Percentiles rank a stretch among this genome's conserved stretches.
Conservation (phyloP, 129 eudicot genomes). For the Artemisia argyi region DNA sequence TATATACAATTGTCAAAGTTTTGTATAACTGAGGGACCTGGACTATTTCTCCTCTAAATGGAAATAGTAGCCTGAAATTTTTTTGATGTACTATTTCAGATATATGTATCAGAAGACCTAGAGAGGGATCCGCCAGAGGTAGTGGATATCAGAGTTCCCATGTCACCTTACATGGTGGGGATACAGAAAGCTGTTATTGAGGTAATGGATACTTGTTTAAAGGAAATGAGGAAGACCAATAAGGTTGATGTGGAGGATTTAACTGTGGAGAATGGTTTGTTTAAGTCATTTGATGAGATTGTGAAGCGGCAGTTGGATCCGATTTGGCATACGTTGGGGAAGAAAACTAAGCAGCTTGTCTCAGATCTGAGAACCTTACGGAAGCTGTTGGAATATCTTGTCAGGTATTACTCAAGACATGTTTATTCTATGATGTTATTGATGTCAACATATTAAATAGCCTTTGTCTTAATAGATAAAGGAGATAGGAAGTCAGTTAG, state of each 20-base stretch:
- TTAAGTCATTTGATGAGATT: slow-evolving; percentile 97
- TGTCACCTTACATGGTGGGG: slow-evolving; percentile 72
- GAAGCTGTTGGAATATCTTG: slow-evolving; percentile 91
- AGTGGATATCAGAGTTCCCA: slow-evolving; percentile 87
- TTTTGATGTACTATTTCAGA: slow-evolving; percentile 34
- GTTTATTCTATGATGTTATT: not conserved
- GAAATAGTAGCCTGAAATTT: not conserved
- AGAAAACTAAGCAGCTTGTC: slow-evolving; percentile 94
- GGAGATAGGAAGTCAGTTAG: slow-evolving; percentile 1
- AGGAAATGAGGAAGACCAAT: slow-evolving; percentile 97
- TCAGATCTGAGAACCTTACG: slow-evolving; percentile 89
- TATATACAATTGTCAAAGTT: no score
- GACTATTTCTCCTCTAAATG: not conserved
- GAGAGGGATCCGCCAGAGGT: slow-evolving; percentile 95
- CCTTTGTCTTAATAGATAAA: not conserved
- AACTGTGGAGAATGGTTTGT: slow-evolving; percentile 92
- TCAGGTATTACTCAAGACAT: slow-evolving; percentile 49
- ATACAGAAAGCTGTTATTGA: slow-evolving; percentile 96
- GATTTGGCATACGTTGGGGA: slow-evolving; percentile 94
- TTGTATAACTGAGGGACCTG: no score
- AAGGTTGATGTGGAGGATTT: slow-evolving; percentile 97
- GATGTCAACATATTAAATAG: not conserved
- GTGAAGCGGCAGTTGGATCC: slow-evolving; percentile 91
- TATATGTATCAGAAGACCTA: slow-evolving; percentile 81
- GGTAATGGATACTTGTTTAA: slow-evolving; percentile 96